Conservation (phyloP, 176 grass and related monocot genomes). For the Carex littledalei region DNA sequence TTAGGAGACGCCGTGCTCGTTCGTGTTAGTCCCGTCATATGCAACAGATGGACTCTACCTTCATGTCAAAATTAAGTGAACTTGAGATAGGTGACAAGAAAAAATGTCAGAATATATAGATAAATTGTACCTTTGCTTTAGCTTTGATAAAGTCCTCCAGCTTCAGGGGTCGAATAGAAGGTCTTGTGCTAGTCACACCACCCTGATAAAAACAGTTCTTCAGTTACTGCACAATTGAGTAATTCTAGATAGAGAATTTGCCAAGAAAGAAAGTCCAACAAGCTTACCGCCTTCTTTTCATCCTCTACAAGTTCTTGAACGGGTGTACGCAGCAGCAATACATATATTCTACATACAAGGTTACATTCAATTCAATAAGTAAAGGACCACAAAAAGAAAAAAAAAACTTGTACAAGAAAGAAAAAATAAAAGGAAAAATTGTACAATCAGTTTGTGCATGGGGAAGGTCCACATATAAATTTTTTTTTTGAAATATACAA, state of each 20-base stretch:
- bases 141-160: conserved; percentile 88
- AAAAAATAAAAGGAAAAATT: not conserved
- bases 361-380: conserved; percentile 16
- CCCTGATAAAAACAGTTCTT: conserved; percentile 26
- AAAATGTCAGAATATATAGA: not conserved
- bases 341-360: conserved; percentile 63
- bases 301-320: conserved; percentile 87
- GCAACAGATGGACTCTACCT: too few relatives aligned
- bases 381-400: not conserved
- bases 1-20: too few relatives aligned
- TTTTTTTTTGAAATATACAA: conserved; percentile 39
- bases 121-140: conserved; percentile 64
- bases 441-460: conserved; percentile 35
- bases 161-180: conserved; percentile 49
- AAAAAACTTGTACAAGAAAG: not conserved
- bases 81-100: not conserved
- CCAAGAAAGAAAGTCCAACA: not conserved
- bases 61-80: conserved; percentile 9
- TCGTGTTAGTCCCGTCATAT: too few relatives aligned
- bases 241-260: not conserved
- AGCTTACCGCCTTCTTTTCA: conserved; percentile 58
- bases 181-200: conserved; percentile 24
- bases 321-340: conserved; percentile 80
- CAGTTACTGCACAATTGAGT: not conserved
- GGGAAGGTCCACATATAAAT: conserved; percentile 92